phyloP scores from a whole-genome alignment of 73 alveolate species.

The Durusdinium trenchii region DNA sequence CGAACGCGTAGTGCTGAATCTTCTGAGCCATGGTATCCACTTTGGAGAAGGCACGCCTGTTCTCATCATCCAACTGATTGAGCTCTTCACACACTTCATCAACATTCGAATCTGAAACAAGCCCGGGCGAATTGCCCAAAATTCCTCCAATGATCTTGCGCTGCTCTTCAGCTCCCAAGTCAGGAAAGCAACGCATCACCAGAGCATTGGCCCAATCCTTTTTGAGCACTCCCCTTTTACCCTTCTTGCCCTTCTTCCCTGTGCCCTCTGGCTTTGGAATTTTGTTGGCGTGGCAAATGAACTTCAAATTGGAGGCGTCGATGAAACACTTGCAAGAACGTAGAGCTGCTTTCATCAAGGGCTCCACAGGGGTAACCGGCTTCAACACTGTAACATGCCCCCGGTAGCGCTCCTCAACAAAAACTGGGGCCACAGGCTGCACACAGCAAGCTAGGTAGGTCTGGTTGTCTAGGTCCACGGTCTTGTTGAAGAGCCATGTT shows the following conservation, averaged over 20 bases:
- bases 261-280: neutral
- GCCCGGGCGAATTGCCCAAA: neutral
- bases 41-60: neutral
- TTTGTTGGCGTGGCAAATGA: neutral
- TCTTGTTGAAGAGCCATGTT: neutral
- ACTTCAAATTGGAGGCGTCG: neutral
- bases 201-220: constrained; percentile 34
- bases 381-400: neutral
- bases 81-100: neutral
- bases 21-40: neutral
- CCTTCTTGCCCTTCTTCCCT: neutral
- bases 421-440: neutral
- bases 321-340: neutral
- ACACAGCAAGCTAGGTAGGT: neutral
- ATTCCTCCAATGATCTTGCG: neutral
- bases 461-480: neutral
- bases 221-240: neutral
- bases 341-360: constrained; percentile 10
- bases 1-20: neutral
- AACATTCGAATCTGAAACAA: neutral
- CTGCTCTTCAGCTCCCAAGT: neutral
- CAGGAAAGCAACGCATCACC: neutral
- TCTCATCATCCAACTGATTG: neutral
- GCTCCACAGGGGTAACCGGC: neutral
- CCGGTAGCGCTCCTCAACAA: neutral